These are phyloP conservation scores for Bonia amplexicaulis DNA, from an alignment of 176 grass and related monocot genomes.

Conservation along the genomic window DNA sequence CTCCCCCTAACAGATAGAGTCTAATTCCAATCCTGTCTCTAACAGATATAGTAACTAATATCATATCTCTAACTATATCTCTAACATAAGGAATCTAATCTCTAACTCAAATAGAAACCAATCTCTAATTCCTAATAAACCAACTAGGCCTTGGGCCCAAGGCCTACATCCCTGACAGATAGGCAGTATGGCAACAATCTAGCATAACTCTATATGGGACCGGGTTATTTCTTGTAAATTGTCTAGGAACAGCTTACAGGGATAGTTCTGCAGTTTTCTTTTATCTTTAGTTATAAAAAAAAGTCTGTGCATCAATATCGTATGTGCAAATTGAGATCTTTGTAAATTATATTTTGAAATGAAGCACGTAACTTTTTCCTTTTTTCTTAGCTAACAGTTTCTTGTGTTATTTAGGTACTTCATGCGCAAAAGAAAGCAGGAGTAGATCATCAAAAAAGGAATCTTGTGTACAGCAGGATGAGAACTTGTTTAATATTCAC, in stretches of 20 bases:
- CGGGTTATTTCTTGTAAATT: not conserved
- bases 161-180: too few relatives aligned
- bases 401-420: slow-evolving; percentile 33
- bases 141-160: too few relatives aligned
- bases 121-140: too few relatives aligned
- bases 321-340: slow-evolving; percentile 22
- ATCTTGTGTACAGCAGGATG: not conserved
- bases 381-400: not conserved
- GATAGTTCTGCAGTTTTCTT: not conserved
- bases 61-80: too few relatives aligned
- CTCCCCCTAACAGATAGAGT: too few relatives aligned
- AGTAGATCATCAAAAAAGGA: slow-evolving; percentile 8
- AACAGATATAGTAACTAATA: too few relatives aligned
- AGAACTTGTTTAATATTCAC: slow-evolving; percentile 42
- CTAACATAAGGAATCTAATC: too few relatives aligned
- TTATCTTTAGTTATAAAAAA: not conserved
- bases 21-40: too few relatives aligned
- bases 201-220: not conserved
- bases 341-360: slow-evolving; percentile 19
- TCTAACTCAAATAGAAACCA: too few relatives aligned
- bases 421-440: slow-evolving; percentile 24
- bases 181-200: not conserved
- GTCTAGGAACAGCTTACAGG: not conserved
- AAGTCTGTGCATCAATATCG: not conserved
- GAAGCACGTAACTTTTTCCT: not conserved